Base-by-base conservation (phyloP, 345 rosid genomes). In the Streptanthus diversifolius region DNA sequence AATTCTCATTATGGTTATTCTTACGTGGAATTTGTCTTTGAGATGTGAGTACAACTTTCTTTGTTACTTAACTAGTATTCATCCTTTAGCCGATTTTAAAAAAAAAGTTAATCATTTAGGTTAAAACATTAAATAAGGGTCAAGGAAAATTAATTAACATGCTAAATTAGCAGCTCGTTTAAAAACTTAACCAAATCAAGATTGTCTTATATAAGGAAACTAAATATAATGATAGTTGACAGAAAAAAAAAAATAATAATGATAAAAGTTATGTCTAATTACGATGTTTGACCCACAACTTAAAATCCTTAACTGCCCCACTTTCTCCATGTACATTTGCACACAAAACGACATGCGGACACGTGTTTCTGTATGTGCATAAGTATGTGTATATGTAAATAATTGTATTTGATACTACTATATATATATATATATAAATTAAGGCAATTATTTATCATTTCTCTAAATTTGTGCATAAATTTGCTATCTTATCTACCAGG, bases 261-360 rank as follows among this genome's bases (percentile, higher is more conserved):
- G n/a, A n/a, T n/a, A 17, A 17, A 22, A 43, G 35, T 11, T 14
- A 39, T 62, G 27, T 13, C 19, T 66, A 74, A 59, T 43, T 30
- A 67, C 45, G 63, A 67, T 37, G 47, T 59, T 58, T 52, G 63
- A 74, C 61, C 63, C 55, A 51, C 18, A 67, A 41, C 48, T 12
- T 49, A 12, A 74, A 58, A 47, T 51, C 68, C 62, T 49, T 59
- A 61, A 43, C 70, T 43, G 35, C 70, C 35, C 79, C 64, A 52
- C 59, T 75, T 41, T 54, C 74, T 68, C 56, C 47, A 24, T 52
- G 49, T 68, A 68, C 47, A 67, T 30, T 52, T 49, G 63, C 73
- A 68, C 63, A 75, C 41, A 49, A 59, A 67, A 75, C 69, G 74
- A 68, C 74, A 68, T 17, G 17, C 21, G 0, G 30, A 58, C 13